Evolutionary conservation across 164 flowering plant genomes (phyloP).

Genomic region (Hamamelis virginiana): DNA sequence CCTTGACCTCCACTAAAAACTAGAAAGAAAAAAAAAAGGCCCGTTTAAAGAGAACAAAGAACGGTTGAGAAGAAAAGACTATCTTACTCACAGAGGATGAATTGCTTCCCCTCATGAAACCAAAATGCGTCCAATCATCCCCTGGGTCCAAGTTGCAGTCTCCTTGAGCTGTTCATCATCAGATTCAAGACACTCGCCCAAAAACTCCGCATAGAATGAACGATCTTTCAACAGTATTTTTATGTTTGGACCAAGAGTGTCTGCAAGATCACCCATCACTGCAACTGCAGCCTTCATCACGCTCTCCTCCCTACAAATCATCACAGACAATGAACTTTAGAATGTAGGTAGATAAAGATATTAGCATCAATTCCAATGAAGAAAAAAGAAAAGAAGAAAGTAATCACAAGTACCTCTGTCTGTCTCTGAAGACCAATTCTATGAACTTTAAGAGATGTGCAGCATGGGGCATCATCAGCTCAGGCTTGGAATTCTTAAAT

Average conservation of each 20-base stretch:
- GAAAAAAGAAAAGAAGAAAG: neutral
- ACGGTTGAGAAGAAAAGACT: neutral
- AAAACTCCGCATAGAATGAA: conserved; percentile 42
- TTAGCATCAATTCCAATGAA: neutral
- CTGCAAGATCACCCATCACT: conserved; percentile 83
- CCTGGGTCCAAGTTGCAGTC: conserved; percentile 79
- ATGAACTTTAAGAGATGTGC: conserved; percentile 69
- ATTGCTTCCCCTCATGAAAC: conserved; percentile 39
- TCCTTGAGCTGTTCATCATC: conserved; percentile 80
- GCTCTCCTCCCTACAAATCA: conserved; percentile 61
- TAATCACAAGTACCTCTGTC: conserved; percentile 40
- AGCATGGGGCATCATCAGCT: conserved; percentile 76
- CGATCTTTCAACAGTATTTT: conserved; percentile 45
- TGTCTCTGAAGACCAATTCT: conserved; percentile 58
- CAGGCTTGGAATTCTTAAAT: conserved; percentile 65
- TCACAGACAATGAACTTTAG: neutral
- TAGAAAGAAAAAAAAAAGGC: neutral
- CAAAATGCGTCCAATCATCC: conserved; percentile 65
- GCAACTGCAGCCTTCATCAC: conserved; percentile 83
- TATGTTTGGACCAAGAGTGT: conserved; percentile 65
- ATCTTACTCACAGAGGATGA: neutral
- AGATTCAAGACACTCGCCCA: conserved; percentile 68
- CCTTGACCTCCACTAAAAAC: neutral
- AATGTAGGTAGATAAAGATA: neutral
- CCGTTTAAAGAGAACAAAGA: neutral